Conservation (phyloP, 2,329 filamentous ascomycete genomes). For the Volutella citrinella region DNA sequence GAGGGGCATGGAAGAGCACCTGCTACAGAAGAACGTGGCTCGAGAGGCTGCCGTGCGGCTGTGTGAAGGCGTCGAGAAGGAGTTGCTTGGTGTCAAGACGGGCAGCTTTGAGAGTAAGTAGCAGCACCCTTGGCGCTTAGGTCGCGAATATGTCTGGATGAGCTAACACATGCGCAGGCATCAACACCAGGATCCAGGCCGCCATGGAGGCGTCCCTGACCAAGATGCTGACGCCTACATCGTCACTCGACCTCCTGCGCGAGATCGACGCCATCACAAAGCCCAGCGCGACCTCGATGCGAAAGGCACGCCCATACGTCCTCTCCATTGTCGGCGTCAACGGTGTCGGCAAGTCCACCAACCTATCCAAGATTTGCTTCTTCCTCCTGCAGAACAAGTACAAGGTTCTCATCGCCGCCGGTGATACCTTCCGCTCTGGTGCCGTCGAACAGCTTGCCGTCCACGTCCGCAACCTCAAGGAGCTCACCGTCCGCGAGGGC, state of each 20-base stretch:
- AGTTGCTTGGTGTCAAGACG: slow-evolving; percentile 87
- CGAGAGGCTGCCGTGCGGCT: slow-evolving; percentile 88
- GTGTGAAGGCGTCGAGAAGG: slow-evolving; percentile 86
- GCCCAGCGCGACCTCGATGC: slow-evolving; percentile 60
- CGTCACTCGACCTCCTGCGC: slow-evolving; percentile 88
- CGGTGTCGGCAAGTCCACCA: slow-evolving; percentile 96
- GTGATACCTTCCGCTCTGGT: slow-evolving; percentile 94
- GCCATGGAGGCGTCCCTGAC: slow-evolving; percentile 91
- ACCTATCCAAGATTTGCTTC: slow-evolving; percentile 96
- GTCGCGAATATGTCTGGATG: too few relatives aligned
- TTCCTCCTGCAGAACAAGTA: slow-evolving; percentile 98
- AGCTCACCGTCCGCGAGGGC: slow-evolving; percentile 80
- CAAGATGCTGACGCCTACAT: slow-evolving; percentile 94
- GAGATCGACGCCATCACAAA: slow-evolving; percentile 80
- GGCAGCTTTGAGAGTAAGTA: slow-evolving; percentile 74
- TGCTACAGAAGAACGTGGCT: slow-evolving; percentile 93
- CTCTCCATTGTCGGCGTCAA: slow-evolving; percentile 99
- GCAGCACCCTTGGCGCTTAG: too few relatives aligned
- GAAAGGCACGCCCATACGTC: slow-evolving; percentile 78
- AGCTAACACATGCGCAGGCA: slow-evolving; percentile 45
- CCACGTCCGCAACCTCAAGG: slow-evolving; percentile 89
- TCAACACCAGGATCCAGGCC: slow-evolving; percentile 76
- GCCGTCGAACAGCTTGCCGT: slow-evolving; percentile 96
- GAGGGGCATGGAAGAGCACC: slow-evolving; percentile 93
- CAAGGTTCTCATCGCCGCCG: slow-evolving; percentile 88